These are phyloP conservation scores for Globisporangium apiculatum DNA, from an alignment of 352 stramenopile genomes.

Conservation along the genomic window DNA sequence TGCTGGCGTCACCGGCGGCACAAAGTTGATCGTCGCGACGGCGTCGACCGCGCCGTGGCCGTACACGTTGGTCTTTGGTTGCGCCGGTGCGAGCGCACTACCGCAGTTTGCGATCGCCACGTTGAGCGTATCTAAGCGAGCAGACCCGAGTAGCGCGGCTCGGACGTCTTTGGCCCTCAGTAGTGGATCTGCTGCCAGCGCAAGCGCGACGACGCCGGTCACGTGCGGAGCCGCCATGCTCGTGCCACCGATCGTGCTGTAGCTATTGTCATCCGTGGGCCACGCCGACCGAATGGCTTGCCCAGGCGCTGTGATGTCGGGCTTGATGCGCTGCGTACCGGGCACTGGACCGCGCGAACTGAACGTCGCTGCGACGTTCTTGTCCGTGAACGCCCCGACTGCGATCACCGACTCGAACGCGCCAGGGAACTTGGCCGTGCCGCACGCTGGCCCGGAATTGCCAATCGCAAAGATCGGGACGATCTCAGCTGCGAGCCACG, in stretches of 20 bases:
- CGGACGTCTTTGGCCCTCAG: no score
- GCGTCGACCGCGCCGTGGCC: not conserved
- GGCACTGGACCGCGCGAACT: constrained; percentile 2
- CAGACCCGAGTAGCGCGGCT: not conserved
- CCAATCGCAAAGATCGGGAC: constrained; percentile 9
- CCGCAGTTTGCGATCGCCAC: not conserved
- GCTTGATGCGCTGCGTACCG: constrained; percentile 8
- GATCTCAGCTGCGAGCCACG: not conserved
- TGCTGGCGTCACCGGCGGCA: not conserved
- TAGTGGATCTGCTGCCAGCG: no score
- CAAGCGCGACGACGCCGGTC: constrained; percentile 10
- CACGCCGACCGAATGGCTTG: constrained; percentile 5
- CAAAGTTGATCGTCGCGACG: not conserved
- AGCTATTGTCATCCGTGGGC: not conserved
- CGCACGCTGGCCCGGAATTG: constrained; percentile 19
- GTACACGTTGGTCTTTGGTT: not conserved
- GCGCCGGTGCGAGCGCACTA: no score
- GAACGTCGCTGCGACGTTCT: constrained; percentile 10
- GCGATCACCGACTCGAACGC: constrained; percentile 17
- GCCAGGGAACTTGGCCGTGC: constrained; percentile 12
- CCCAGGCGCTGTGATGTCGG: constrained; percentile 15
- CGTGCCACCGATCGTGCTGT: constrained; percentile 5
- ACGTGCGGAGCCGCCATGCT: constrained; percentile 18
- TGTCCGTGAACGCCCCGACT: constrained; percentile 15
- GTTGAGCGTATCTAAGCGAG: not conserved